These are phyloP conservation scores for Pseudogymnoascus sp. DNA, from an alignment of 2,329 filamentous ascomycete genomes.

Conservation along the genomic window DNA sequence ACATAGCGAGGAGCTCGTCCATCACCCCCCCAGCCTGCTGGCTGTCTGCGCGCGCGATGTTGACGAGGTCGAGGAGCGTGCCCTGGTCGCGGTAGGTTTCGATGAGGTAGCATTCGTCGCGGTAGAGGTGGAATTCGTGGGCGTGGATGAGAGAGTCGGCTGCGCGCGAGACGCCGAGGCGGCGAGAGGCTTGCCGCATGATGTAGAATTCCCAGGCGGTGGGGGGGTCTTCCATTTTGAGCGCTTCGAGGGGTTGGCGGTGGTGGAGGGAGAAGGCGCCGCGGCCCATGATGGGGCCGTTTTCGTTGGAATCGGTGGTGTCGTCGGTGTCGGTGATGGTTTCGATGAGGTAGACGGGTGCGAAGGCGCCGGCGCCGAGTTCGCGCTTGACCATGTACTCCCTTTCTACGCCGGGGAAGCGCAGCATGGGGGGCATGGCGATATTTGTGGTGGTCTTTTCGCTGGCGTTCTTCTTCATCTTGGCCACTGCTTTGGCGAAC, in stretches of 20 bases:
- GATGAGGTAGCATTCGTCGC: slow-evolving; percentile 81
- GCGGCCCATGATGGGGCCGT: slow-evolving; percentile 49
- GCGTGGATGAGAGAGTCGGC: slow-evolving; percentile 71
- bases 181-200: slow-evolving; percentile 71
- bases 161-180: slow-evolving; percentile 66
- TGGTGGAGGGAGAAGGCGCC: slow-evolving; percentile 48
- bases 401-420: slow-evolving; percentile 56
- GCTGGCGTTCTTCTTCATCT: slow-evolving; percentile 32
- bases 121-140: slow-evolving; percentile 86
- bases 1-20: slow-evolving; percentile 90
- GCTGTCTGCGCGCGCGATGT: slow-evolving; percentile 66
- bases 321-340: slow-evolving; percentile 48
- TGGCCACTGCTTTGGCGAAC: slow-evolving; percentile 56
- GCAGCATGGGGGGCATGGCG: slow-evolving; percentile 53
- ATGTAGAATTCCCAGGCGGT: slow-evolving; percentile 96
- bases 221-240: slow-evolving; percentile 91
- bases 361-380: slow-evolving; percentile 87
- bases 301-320: slow-evolving; percentile 40
- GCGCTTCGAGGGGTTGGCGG: slow-evolving; percentile 60
- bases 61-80: slow-evolving; percentile 90
- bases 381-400: slow-evolving; percentile 76
- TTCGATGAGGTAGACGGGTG: slow-evolving; percentile 88
- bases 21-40: slow-evolving; percentile 56
- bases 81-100: slow-evolving; percentile 84
- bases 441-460: slow-evolving; percentile 55